Base-by-base conservation (phyloP, 1,284 basidiomycete species). In the Irpex sp. region DNA sequence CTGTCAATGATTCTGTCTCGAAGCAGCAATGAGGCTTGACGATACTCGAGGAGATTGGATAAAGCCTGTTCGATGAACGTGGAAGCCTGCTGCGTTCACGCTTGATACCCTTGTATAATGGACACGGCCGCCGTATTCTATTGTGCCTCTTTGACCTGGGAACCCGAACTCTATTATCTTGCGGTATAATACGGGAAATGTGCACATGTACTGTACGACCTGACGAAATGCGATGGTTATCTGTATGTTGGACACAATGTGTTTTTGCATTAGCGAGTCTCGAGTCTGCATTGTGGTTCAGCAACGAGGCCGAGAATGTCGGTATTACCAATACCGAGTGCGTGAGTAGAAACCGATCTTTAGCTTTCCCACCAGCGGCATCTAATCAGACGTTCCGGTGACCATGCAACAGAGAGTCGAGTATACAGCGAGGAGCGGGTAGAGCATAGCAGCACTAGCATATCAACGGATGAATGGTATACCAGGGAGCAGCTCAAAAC, bases 311-410 rank as follows among this genome's bases (percentile, higher is more conserved):
- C 49, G 49, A 50, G 19, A 50, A 50, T 50, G 49, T 50, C 49
- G 49, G 49, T 50, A 50, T 21, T 21, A 21, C 19, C 7, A 50
- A 17, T 50, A 17, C 49, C 49, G 49, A 50, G 49, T 8, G n/a
- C 19, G 19, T 50, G 49, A 50, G 49, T 17, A 17, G 19, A 50
- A 21, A 50, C 49, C 19, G 17, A 43, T 15, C 49, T 50, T 2
- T 50, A 21, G 19, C 19, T 19, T 50, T 50, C 49, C 49, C 49
- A 50, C 49, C 49, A 17, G 49, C 19, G 49, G 19, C 49, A 50
- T 50, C 49, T 55, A 55, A 43, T 35, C 26, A 26, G 53, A 55
- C 53, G 31, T 55, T 55, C 53, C 53, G 53, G 17, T 55, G 49
- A 21, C 15, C 49, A 50, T 50, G 49, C 53, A 55, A 35, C 8